Evolutionary conservation across 2,329 filamentous ascomycete species (phyloP), one percentile per base, ranked within the genome.

Genomic region (Penicillium sp.): DNA sequence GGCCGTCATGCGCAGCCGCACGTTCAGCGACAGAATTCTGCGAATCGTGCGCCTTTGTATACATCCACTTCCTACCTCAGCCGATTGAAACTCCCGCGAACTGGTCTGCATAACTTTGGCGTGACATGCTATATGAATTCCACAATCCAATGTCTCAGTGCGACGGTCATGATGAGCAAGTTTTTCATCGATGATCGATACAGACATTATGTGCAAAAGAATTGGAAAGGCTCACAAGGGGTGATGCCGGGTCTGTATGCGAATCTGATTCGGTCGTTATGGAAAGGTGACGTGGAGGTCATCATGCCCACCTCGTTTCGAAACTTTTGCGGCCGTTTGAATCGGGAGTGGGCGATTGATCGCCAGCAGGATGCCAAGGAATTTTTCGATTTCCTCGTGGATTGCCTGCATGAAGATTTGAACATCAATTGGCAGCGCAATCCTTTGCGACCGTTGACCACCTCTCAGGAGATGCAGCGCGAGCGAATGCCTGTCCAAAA

Each of bases 91-190:
- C 73, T 82, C 58, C 78, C 83, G n/a, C 73, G 75, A 33, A 86
- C 88, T 9, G 90, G 91, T 0, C 76, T 96, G 9, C 73, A 82
- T 49, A 96, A 96, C 58, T 87, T 89, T 36, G 81, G 83, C 1
- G 84, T 86, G 40, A 90, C 86, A 55, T 96, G 91, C 66, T 96
- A 95, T 64, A 90, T 93, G 76, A 96, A 95, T 67, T 85, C 88
- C n/a, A 84, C 85, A 0, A 75, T 97, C 26, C 91, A 97, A 67
- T 86, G 86, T 51, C 73, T 96, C 13, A 86, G 87, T 49, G 85
- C 84, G 1, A 91, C 90, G 1, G 71, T 77, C 7, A 73, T 76
- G 13, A 67, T 85, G 37, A 80, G 78, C 63, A 80, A 62, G 69
- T 81, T 70, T 78, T 95, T 78, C 73, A 80, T 70, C 65, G 82